Base-by-base conservation (phyloP, 208 protist genomes). In the Trypanosomatidae sp. region DNA sequence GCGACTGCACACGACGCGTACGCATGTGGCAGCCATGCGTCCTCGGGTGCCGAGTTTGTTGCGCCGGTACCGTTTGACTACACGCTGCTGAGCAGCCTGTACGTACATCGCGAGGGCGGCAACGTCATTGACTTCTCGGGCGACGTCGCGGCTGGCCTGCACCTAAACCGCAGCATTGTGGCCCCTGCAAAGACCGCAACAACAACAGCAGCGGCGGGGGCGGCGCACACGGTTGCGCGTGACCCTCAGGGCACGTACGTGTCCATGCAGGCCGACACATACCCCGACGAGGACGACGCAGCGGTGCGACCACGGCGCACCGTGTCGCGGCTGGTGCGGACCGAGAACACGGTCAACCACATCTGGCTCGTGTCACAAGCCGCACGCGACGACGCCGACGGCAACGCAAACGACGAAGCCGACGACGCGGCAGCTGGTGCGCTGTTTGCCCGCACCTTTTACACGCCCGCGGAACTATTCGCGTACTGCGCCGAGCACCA, bases 81-180 rank as follows among this genome's bases (percentile, higher is more conserved):
- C 44, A 71, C 69, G 0, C 60, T 92, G 6, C 58, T 86, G 11
- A 79, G 77, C 32, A 62, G 66, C 42, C 53, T 79, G 15, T 79
- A 84, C 58, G 56, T 92, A 26, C 71, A 87, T 39, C 64, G 63
- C 6, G 62, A 88, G 20, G 75, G 72, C 27, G 72, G 66, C 13
- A 77, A 92, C 20, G 59, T 92, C 10, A 63, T 92, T 30, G 74
- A 92, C 53, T 84, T 86, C 58, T 67, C 63, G 23, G 83, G 83
- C 10, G 59, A 65, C 25, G 44, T 35, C 0, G 30, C 50, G 10
- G 13, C 13, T 18, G n/a, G 39, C 6, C 48, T 45, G 26, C 43
- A 32, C 6, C 49, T 59, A 6, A 64, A 66, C 13, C n/a, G n/a
- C n/a, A n/a, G n/a, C n/a, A n/a, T n/a, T n/a, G n/a, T n/a, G n/a